phyloP scores from a whole-genome alignment of 768 basidiomycete genomes.

The Mrakia gelida region DNA sequence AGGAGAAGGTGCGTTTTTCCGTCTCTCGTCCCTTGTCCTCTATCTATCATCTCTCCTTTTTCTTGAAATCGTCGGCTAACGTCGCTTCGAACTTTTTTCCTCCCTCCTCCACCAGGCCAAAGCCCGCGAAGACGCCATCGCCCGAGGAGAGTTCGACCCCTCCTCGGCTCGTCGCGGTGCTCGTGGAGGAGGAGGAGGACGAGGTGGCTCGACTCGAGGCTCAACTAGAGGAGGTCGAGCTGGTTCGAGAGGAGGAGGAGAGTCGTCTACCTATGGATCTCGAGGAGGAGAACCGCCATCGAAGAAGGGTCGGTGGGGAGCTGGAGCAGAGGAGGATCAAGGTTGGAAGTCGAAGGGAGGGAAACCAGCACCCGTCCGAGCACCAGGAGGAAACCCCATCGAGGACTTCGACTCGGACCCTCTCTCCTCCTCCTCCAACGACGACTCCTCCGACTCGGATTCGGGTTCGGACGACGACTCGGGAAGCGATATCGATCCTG shows the following conservation, averaged over 20 bases:
- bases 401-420: constrained; percentile 39
- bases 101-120: too few species aligned
- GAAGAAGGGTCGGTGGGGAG: background rate
- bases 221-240: constrained; percentile 39
- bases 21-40: background rate
- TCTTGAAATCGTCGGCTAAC: too few species aligned
- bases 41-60: background rate
- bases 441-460: constrained; percentile 22
- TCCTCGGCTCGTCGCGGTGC: constrained; percentile 32
- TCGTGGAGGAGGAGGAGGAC: constrained; percentile 40
- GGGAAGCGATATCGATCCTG: constrained; percentile 38
- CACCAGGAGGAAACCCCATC: constrained; percentile 1
- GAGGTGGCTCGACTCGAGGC: constrained; percentile 20
- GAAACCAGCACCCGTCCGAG: background rate
- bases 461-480: constrained; percentile 12
- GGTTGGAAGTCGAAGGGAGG: constrained; percentile 5
- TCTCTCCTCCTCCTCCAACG: constrained; percentile 25
- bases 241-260: background rate
- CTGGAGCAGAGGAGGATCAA: constrained; percentile 11
- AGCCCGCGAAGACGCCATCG: constrained; percentile 69
- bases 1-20: constrained; percentile 57
- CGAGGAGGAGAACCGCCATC: background rate
- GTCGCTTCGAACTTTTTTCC: too few species aligned
- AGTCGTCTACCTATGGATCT: background rate
- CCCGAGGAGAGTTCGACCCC: constrained; percentile 60